Conservation (phyloP, 2,329 filamentous ascomycete genomes). For the Zasmidium cellare region DNA sequence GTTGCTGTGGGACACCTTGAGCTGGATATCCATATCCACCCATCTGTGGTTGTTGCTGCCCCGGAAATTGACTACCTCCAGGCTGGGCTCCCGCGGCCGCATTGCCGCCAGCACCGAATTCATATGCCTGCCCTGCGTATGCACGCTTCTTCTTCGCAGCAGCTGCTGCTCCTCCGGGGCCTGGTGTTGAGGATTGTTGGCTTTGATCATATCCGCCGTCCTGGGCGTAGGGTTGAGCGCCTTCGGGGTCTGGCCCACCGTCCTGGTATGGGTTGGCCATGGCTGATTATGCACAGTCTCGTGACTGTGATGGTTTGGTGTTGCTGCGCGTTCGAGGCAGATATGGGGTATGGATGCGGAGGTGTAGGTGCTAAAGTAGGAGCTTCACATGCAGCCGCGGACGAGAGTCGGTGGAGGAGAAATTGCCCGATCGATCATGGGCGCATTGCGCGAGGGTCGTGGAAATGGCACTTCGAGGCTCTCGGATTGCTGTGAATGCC, state of each 20-base stretch:
- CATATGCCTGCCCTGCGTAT: slow-evolving; percentile 93
- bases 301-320: neutral
- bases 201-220: slow-evolving; percentile 25
- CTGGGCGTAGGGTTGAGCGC: slow-evolving; percentile 17
- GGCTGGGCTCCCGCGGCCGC: slow-evolving; percentile 41
- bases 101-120: slow-evolving; percentile 87
- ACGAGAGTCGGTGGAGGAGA: neutral
- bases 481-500: neutral
- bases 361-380: neutral
- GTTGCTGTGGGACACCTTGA: slow-evolving; percentile 26
- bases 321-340: neutral
- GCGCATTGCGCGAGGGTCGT: neutral
- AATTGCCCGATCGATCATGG: neutral
- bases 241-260: slow-evolving; percentile 16
- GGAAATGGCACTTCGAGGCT: neutral
- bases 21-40: slow-evolving; percentile 32
- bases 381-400: slow-evolving; percentile 5
- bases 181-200: slow-evolving; percentile 19
- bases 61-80: slow-evolving; percentile 46
- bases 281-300: neutral
- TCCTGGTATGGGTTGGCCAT: slow-evolving; percentile 24
- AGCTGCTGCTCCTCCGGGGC: slow-evolving; percentile 22
- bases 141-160: slow-evolving; percentile 80
- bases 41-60: slow-evolving; percentile 38
- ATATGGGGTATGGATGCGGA: neutral